Evolutionary conservation across 768 basidiomycete species (phyloP).

Genomic region (Naganishia vishniacii): DNA sequence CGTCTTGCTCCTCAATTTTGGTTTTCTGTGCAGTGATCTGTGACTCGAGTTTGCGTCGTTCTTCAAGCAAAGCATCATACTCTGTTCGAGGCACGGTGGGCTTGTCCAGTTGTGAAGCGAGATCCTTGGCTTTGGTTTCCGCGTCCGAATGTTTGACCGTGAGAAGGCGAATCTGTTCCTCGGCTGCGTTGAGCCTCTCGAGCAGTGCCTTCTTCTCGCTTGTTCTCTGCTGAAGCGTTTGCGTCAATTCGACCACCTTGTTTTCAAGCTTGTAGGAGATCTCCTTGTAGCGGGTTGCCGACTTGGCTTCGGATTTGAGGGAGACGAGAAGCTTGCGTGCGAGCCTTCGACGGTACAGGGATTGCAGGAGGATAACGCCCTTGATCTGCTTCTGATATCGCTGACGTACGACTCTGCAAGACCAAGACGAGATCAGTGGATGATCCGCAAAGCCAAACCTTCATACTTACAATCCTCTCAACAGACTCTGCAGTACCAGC

Average conservation of each 20-base stretch:
- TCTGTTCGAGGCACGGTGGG: slow-evolving; percentile 67
- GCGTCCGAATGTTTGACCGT: slow-evolving; percentile 80
- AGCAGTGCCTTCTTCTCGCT: slow-evolving; percentile 84
- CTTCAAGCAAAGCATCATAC: slow-evolving; percentile 66
- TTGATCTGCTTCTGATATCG: slow-evolving; percentile 49
- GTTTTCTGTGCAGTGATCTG: slow-evolving; percentile 70
- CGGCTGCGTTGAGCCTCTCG: slow-evolving; percentile 66
- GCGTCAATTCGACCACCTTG: slow-evolving; percentile 98
- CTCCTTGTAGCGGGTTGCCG: slow-evolving; percentile 94
- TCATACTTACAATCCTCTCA: slow-evolving; percentile 75
- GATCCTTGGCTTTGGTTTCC: slow-evolving; percentile 65
- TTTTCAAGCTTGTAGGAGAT: slow-evolving; percentile 96
- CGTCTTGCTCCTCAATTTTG: slow-evolving; percentile 75
- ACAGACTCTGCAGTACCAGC: slow-evolving; percentile 67
- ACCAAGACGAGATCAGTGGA: slow-evolving; percentile 38
- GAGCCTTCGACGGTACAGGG: slow-evolving; percentile 79
- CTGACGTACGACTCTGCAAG: slow-evolving; percentile 37
- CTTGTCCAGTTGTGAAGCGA: slow-evolving; percentile 63
- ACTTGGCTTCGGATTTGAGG: slow-evolving; percentile 85
- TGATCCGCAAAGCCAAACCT: slow-evolving; percentile 34
- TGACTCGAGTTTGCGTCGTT: slow-evolving; percentile 74
- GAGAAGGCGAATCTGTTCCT: slow-evolving; percentile 81
- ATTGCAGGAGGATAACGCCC: slow-evolving; percentile 78
- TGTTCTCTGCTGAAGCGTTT: slow-evolving; percentile 80
- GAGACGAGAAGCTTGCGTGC: slow-evolving; percentile 78